Conservation (phyloP, 176 grass and related monocot genomes). For the Oryza rufipogon region DNA sequence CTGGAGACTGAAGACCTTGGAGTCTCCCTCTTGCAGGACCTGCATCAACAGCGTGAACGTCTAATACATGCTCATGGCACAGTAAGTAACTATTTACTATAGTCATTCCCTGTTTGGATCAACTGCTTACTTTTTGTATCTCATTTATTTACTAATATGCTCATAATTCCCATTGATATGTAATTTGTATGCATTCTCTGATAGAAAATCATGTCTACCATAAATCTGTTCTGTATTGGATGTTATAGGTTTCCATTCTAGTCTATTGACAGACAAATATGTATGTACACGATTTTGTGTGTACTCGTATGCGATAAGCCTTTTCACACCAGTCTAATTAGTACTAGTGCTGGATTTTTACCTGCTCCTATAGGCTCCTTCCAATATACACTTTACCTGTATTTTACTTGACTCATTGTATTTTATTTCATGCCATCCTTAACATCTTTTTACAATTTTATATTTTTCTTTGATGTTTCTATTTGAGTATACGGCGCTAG, state of each 20-base stretch:
- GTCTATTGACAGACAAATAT: slow-evolving; percentile 1
- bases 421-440: slow-evolving; percentile 10
- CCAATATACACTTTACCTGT: neutral
- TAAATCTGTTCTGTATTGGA: slow-evolving; percentile 14
- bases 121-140: slow-evolving; percentile 2
- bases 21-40: slow-evolving; percentile 87
- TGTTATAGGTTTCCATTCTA: neutral
- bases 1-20: slow-evolving; percentile 95
- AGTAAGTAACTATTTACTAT: slow-evolving; percentile 52
- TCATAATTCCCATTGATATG: neutral
- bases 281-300: neutral
- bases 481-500: slow-evolving; percentile 7
- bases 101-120: slow-evolving; percentile 12
- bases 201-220: slow-evolving; percentile 29
- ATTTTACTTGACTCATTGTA: slow-evolving; percentile 12
- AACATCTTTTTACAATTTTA: neutral
- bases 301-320: neutral
- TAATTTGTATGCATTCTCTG: slow-evolving; percentile 4
- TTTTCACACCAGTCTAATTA: neutral
- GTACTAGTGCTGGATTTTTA: slow-evolving; percentile 11
- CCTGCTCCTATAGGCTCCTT: neutral
- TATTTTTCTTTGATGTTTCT: neutral
- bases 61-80: slow-evolving; percentile 77
- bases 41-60: slow-evolving; percentile 84
- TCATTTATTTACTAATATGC: slow-evolving; percentile 17